These are phyloP conservation scores for Salix arbutifolia DNA, from an alignment of 345 rosid species.

Conservation along the genomic window DNA sequence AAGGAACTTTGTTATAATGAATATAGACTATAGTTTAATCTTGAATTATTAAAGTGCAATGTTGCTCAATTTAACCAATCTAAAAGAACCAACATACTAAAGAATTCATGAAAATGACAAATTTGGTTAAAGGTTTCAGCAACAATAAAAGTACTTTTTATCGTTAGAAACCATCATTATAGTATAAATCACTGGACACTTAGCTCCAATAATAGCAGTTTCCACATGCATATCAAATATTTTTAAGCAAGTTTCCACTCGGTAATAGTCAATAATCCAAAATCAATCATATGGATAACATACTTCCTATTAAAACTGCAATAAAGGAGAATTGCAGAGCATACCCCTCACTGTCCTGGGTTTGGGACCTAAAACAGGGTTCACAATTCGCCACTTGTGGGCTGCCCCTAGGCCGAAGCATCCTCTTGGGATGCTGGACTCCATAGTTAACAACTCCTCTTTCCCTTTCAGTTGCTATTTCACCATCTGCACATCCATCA, in stretches of 20 bases:
- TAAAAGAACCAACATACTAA: background rate
- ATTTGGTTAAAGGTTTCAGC: background rate
- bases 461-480: constrained; percentile 74
- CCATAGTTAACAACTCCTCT: constrained; percentile 74
- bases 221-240: background rate
- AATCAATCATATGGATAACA: constrained; percentile 4
- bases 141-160: background rate
- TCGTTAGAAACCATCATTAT: background rate
- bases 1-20: constrained; percentile 5
- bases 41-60: background rate
- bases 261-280: constrained; percentile 7
- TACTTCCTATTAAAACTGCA: constrained; percentile 16
- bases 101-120: background rate
- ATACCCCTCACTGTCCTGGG: constrained; percentile 89
- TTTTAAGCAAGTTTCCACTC: background rate
- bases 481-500: constrained; percentile 84
- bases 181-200: background rate
- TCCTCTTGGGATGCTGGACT: constrained; percentile 93
- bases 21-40: background rate
- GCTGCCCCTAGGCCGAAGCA: constrained; percentile 92
- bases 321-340: constrained; percentile 25
- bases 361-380: constrained; percentile 51
- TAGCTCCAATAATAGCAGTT: background rate
- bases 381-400: constrained; percentile 75
- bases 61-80: background rate